Evolutionary conservation across 1,139 yeast genomes (phyloP), one percentile per base, ranked within the genome.

Genomic region (Taiozyma sp.): DNA sequence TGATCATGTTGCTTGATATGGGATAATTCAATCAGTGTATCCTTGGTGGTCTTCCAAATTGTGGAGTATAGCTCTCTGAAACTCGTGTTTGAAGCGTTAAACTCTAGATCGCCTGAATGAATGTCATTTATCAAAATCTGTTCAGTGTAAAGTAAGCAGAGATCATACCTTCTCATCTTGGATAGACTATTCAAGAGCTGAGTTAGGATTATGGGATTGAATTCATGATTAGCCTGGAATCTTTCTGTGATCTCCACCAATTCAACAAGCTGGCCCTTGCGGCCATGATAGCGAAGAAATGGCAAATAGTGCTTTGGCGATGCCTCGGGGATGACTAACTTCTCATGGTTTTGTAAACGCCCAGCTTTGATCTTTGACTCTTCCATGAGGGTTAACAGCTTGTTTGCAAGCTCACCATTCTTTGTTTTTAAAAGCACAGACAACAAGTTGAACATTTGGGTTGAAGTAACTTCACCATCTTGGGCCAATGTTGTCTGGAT

Each of bases 231-330:
- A 1, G 43, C 34, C 10, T 49, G 23, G 27, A 54, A 59, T 22
- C 57, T 48, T 4, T 41, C 34, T 13, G 58, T 16, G 12, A 56
- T 13, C 3, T 40, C 19, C 6, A 46, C 19, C 42, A 59, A 51
- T 8, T 49, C 43, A 4, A 51, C 48, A 14, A 47, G 16, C 23
- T 53, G 42, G 2, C 46, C 46, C 1, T 42, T 23, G 8, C 51
- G 48, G 2, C 60, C 59, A 48, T 34, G 61, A 44, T 55, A 43
- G 19, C 50, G 44, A 13, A 58, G 38, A 36, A 61, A 60, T 22
- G 62, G 56, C 16, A 57, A 45, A 42, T 60, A 62, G 44, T 59
- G 62, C 24, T 56, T 51, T 1, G 61, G 8, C 9, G 53, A 53
- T 2, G 57, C 58, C 2, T 57, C 50, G 8, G 63, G 63, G 9